These are phyloP conservation scores for Pseudogymnoascus sp. DNA, from an alignment of 2,329 filamentous ascomycete species.

Conservation along the genomic window DNA sequence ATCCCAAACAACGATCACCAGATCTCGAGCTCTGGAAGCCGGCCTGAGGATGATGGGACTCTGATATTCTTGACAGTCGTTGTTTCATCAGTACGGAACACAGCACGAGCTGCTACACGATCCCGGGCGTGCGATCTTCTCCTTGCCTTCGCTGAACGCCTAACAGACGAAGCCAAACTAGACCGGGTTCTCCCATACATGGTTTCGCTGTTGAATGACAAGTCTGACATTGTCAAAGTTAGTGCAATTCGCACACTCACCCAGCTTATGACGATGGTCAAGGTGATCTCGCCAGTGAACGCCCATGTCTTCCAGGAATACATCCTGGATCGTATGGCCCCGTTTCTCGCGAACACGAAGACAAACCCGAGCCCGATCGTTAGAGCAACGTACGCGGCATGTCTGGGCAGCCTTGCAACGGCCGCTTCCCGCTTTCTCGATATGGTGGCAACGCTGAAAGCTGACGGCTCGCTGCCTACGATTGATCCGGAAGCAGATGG, in stretches of 20 bases:
- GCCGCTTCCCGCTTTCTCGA: constrained; percentile 81
- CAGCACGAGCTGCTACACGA: constrained; percentile 77
- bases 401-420: constrained; percentile 77
- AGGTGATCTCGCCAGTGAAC: constrained; percentile 73
- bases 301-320: constrained; percentile 62
- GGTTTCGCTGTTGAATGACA: constrained; percentile 72
- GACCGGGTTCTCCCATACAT: constrained; percentile 89
- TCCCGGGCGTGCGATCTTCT: constrained; percentile 85
- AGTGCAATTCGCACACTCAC: constrained; percentile 80
- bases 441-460: constrained; percentile 78
- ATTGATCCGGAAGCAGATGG: constrained; percentile 69
- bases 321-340: constrained; percentile 54
- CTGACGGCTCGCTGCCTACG: constrained; percentile 71
- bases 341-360: constrained; percentile 44
- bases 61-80: constrained; percentile 86
- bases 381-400: constrained; percentile 86
- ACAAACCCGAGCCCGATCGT: constrained; percentile 59
- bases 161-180: constrained; percentile 92
- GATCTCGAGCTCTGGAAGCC: constrained; percentile 50
- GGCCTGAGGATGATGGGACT: constrained; percentile 74
- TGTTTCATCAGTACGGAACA: constrained; percentile 81
- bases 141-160: constrained; percentile 78
- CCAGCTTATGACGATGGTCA: constrained; percentile 78
- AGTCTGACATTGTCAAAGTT: constrained; percentile 74
- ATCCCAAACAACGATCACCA: constrained; percentile 77